Base-by-base conservation (phyloP, 1,284 basidiomycete genomes). In the Butyriboletus appendiculatus region DNA sequence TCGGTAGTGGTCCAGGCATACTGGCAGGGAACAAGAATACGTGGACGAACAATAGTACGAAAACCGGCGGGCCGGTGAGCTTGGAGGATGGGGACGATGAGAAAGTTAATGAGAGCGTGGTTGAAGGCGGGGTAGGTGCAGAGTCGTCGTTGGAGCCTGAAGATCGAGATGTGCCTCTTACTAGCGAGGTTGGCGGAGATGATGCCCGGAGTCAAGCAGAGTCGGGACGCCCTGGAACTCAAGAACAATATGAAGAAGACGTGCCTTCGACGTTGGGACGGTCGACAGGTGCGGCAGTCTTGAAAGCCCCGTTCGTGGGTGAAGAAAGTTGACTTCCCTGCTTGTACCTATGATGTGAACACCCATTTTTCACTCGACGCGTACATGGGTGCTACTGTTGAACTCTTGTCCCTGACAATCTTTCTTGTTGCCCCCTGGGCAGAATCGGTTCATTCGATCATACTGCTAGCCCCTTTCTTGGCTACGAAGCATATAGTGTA, bases 11-110 rank as follows among this genome's bases (percentile, higher is more conserved):
- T 22, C 68, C 74, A 37, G 75, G 81, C 34, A 74, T 70, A 77
- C 42, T 65, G 66, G 38, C 70, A 74, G 62, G 84, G 77, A 57
- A 55, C 60, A 78, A 79, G 62, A 86, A 81, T 56, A 56, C 83
- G 35, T 84, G 82, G 80, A 81, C 81, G 15, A 75, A 76, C 45
- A 78, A 81, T 52, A 87, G 84, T 59, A 66, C 80, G 54, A 77
- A 76, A 60, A 83, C 84, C 5, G 82, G 81, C 18, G 75, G 73
- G 16, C 63, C 64, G 10, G 60, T 82, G 37, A 84, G 76, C 52
- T 58, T 69, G 45, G 70, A 75, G 33, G 65, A 75, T 50, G 69
- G 50, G 11, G 66, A 63, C 1, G 61, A 71, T 9, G 66, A 73
- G 6, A 70, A 60, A 39, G 46, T 16, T 4, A 48, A 48, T 22